Base-by-base conservation (phyloP, 805 yeast species). In the Candida anglica region DNA sequence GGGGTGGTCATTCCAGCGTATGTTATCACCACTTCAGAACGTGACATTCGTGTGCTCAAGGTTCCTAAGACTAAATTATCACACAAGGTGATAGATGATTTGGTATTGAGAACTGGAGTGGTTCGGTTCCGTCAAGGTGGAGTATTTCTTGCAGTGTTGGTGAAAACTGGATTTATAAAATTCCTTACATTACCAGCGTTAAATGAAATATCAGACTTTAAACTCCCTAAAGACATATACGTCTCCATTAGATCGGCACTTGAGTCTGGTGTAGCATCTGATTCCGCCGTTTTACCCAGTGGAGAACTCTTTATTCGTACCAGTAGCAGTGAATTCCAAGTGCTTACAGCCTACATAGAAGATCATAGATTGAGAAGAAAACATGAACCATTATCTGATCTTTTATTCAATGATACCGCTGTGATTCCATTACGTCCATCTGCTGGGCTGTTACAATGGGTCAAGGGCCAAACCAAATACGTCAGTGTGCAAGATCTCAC, bases 361-460 rank as follows among this genome's bases (percentile, higher is more conserved):
- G 50, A 46, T 24, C 27, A 43, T 6, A 43, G 40, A 19, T 32
- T 46, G 25, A 52, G 50, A 32, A 47, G 41, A 27, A 48, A 47
- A 30, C 54, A 48, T 11, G 48, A 43, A 14, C 48, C 48, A 2
- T 34, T 45, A 5, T 58, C 68, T 4, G 95, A 86, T 53, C 60
- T 70, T 2, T 59, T 93, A 22, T 89, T 81, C 60, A 82, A 85
- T 48, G 81, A 76, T 17, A 74, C 77, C 40, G 69, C 83, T 28
- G 61, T 72, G 5, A 73, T 82, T 15, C 94, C 96, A 2, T 74
- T 77, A 20, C 70, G 98, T 30, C 99, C 98, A 2, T 69, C 76
- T 4, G 77, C 86, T 5, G 77, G 87, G 23, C 75, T 93, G 0
- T 65, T 85, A 28, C 91, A 82, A 55, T 85, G 96, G 93, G 86